These are phyloP conservation scores for Eremochloa ophiuroides DNA, from an alignment of 176 grass and related monocot genomes.

Conservation along the genomic window DNA sequence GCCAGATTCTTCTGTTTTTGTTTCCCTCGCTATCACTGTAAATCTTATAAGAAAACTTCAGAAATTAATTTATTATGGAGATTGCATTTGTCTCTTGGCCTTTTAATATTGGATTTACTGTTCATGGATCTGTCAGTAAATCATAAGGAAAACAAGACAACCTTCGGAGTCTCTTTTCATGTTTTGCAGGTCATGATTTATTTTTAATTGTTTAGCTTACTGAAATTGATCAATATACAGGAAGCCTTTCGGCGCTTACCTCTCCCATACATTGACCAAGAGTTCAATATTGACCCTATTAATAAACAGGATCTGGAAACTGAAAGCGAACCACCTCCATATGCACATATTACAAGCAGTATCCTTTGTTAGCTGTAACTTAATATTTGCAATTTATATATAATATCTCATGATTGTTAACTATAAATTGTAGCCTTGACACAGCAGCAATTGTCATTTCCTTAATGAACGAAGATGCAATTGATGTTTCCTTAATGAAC, in stretches of 20 bases:
- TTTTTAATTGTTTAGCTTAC: conserved; percentile 9
- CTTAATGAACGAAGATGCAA: conserved; percentile 10
- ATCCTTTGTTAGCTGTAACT: conserved; percentile 48
- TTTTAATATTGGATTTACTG: neutral
- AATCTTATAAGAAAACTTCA: neutral
- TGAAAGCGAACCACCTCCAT: conserved; percentile 53
- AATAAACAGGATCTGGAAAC: conserved; percentile 41
- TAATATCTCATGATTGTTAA: neutral
- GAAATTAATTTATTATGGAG: neutral
- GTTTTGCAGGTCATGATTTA: conserved; percentile 7
- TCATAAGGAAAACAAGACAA: neutral
- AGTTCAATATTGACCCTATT: conserved; percentile 58
- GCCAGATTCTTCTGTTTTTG: neutral
- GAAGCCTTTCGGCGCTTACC: conserved; percentile 74
- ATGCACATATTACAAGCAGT: conserved; percentile 74
- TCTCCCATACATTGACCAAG: conserved; percentile 67
- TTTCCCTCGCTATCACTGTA: neutral
- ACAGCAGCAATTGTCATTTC: conserved; percentile 7
- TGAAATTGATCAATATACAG: conserved; percentile 44
- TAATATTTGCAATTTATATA: neutral
- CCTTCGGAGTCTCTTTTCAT: neutral
- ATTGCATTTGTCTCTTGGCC: neutral
- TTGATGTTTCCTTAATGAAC: conserved; percentile 15
- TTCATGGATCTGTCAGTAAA: neutral
- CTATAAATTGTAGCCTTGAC: neutral